Base-by-base conservation (phyloP, 2,329 filamentous ascomycete genomes). In the Dactylella cylindrospora region DNA sequence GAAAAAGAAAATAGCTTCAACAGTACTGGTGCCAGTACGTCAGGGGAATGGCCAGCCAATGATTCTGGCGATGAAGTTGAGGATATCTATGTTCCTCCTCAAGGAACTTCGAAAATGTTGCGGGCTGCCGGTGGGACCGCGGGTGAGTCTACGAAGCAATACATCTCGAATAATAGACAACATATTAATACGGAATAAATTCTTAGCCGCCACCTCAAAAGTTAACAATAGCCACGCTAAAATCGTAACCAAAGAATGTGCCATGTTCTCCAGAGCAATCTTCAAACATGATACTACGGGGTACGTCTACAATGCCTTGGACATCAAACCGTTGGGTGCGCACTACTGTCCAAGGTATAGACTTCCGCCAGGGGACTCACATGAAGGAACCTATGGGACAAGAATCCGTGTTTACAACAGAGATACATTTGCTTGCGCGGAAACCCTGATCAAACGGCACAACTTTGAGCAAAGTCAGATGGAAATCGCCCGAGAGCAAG, bases 391-490 rank as follows among this genome's bases (percentile, higher is more conserved):
- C 47, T 15, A 64, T 12, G 57, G 54, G 2, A 72, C 72, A 12
- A 67, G 68, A 28, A 71, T 84, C 66, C 73, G 72, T 20, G 77
- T 85, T 29, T 67, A 82, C 51, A 77, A 82, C 66, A 74, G 76
- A 13, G 83, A 85, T 67, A 78, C 78, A 0, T 76, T 82, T 66
- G 79, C 83, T 66, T 78, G 76, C 1, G 82, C 80, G 5, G 73
- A 82, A 35, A 68, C 67, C 3, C 67, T 77, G 31, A 59, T 70
- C 19, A 62, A 67, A 23, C 64, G 67, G 19, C 46, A 45, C 8
- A 47, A 67, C 26, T 66, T 65, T 40, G 49, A 61, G 15, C 57
- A 62, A 69, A 64, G 55, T 67, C 65, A 41, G 70, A 72, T 67
- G 66, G 36, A 44, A 26, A 66, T 51, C 28, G 60, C 53, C 5